phyloP scores from a whole-genome alignment of 345 rosid species.

The Fremontodendron californicum region DNA sequence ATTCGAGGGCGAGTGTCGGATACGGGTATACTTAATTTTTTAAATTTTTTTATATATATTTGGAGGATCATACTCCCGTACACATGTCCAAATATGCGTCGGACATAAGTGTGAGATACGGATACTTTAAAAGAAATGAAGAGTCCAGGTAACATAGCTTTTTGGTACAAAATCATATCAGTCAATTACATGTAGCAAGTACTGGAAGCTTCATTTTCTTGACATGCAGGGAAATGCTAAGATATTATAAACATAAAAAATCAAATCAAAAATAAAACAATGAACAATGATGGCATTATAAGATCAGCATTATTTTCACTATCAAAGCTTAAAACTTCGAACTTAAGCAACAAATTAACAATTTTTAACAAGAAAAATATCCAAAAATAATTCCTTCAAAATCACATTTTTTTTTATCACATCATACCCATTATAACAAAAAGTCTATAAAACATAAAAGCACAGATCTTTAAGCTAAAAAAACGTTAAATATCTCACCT shows the following conservation, averaged over 20 bases:
- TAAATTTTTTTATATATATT: too few relatives aligned
- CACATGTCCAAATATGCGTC: too few relatives aligned
- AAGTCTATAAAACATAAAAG: neutral
- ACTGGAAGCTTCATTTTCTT: neutral
- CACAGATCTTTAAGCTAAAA: neutral
- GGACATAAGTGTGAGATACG: too few relatives aligned
- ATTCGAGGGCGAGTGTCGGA: too few relatives aligned
- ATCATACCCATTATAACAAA: neutral
- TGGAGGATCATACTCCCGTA: too few relatives aligned
- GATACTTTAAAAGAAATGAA: too few relatives aligned
- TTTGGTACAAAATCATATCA: constrained; percentile 7
- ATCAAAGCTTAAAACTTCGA: constrained; percentile 11
- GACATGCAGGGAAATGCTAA: neutral
- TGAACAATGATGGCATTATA: constrained; percentile 7
- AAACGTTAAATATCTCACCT: constrained; percentile 33
- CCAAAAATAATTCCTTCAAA: constrained; percentile 9
- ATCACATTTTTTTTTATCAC: constrained; percentile 15
- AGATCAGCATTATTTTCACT: constrained; percentile 18
- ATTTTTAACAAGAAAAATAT: neutral
- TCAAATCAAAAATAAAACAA: neutral
- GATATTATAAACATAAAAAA: neutral
- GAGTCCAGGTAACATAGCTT: too few relatives aligned
- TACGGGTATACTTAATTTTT: too few relatives aligned
- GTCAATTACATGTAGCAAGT: neutral
- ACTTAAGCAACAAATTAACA: constrained; percentile 15